Base-by-base conservation (phyloP, 495 filamentous ascomycete species). In the Peziza echinospora region DNA sequence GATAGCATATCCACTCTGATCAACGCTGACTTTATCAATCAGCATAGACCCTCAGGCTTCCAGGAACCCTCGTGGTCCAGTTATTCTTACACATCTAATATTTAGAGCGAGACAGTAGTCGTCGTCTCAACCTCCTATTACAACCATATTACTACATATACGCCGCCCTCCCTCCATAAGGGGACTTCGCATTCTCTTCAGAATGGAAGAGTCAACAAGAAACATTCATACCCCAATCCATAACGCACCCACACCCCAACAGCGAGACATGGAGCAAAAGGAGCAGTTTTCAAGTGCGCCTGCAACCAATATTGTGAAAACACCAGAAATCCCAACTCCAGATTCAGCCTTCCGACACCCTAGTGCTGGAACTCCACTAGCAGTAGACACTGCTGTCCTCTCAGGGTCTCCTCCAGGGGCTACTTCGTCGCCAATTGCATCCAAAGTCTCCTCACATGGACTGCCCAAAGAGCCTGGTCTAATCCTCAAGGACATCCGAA, bases 271-370 rank as follows among this genome's bases (percentile, higher is more conserved):
- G 30, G 30, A 37, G 30, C 30, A 37, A 37, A 37, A 37, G 30
- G n/a, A n/a, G n/a, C n/a, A n/a, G n/a, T n/a, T n/a, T n/a, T n/a
- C n/a, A n/a, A n/a, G n/a, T n/a, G 39, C 23, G 9, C 49, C 40
- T 21, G 49, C 49, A 30, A 43, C 53, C 41, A 56, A 53, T 46
- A 59, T 59, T 22, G 45, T 59, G 40, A 59, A 59, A 44, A 59
- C 56, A 3, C 52, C 56, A 22, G 46, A 49, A 28, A 19, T 53
- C 11, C 52, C 56, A 22, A 49, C 58, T 2, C 53, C 56, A 5
- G 56, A 59, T 47, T 59, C 56, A 21, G 56, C 56, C n/a, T 34
- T 55, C 21, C 56, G 56, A 47, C 44, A 49, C 24, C 44, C 30
- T 17, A 13, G 13, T 17, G 30, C 30, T 37, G 30, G 30, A 37